Percentiles rank a stretch among this genome's conserved stretches.
Conservation (phyloP, 306 rosid species). For the Trichosanthes truncata region DNA sequence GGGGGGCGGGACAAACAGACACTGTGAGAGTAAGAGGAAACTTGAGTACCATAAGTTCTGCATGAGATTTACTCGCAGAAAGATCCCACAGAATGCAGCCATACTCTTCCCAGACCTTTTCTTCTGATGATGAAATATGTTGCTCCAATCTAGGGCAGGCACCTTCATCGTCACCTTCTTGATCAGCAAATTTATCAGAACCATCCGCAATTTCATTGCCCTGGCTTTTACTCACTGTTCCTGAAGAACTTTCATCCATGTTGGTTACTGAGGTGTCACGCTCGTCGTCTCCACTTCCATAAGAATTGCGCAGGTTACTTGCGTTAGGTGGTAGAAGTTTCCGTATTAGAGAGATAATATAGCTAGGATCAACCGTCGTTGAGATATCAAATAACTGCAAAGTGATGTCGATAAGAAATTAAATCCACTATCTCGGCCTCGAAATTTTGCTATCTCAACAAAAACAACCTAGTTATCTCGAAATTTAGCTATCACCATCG, state of each 20-base stretch:
- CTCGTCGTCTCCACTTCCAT: constrained; percentile 14
- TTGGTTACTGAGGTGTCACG: neutral
- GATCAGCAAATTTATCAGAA: constrained; percentile 17
- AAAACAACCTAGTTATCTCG: neutral
- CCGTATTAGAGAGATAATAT: constrained; percentile 74
- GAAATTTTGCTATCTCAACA: neutral
- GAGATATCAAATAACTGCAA: constrained; percentile 78
- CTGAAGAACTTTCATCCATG: constrained; percentile 16
- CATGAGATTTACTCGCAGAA: constrained; percentile 70
- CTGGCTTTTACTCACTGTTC: constrained; percentile 14
- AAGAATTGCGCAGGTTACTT: constrained; percentile 6
- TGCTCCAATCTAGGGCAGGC: constrained; percentile 8
- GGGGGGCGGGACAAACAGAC: neutral
- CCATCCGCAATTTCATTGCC: constrained; percentile 37
- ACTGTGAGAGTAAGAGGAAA: neutral
- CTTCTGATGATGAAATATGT: constrained; percentile 14
- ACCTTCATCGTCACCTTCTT: constrained; percentile 18
- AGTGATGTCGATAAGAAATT: neutral
- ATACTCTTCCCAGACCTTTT: constrained; percentile 67
- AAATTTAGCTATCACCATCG: neutral
- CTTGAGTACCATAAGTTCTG: constrained; percentile 71
- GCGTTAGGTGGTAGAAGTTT: constrained; percentile 54
- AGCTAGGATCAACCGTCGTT: constrained; percentile 91
- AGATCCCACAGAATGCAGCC: constrained; percentile 93
- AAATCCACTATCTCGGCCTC: neutral